These are phyloP conservation scores for Cordyceps sp. DNA, from an alignment of 2,329 filamentous ascomycete species.

Conservation along the genomic window DNA sequence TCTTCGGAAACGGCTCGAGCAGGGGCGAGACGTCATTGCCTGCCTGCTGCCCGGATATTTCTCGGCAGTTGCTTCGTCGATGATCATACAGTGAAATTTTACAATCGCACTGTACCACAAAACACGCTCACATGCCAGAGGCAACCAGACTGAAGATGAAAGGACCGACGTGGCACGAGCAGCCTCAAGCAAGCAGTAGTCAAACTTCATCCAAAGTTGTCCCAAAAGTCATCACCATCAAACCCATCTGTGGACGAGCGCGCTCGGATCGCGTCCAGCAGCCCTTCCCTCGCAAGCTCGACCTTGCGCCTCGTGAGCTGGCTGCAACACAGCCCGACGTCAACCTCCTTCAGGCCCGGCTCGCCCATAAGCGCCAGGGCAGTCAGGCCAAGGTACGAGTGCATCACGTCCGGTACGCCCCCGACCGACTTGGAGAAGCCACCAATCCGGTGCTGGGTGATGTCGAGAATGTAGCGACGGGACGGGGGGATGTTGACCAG, in stretches of 20 bases:
- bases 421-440: constrained; percentile 63
- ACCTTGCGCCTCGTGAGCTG: constrained; percentile 36
- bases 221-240: constrained; percentile 13
- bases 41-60: too few species aligned
- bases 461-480: constrained; percentile 64
- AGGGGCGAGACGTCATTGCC: too few species aligned
- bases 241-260: constrained; percentile 4
- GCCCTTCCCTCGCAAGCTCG: constrained; percentile 23
- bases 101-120: too few species aligned
- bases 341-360: constrained; percentile 49
- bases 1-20: too few species aligned
- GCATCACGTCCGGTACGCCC: constrained; percentile 62
- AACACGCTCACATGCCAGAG: too few species aligned
- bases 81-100: too few species aligned
- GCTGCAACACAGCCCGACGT: constrained; percentile 63
- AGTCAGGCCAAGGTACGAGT: constrained; percentile 76
- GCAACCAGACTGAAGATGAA: too few species aligned
- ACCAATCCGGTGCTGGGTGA: constrained; percentile 74
- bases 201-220: neutral
- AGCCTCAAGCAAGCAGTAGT: too few species aligned
- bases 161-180: too few species aligned
- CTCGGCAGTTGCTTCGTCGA: too few species aligned
- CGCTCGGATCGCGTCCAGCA: too few species aligned
- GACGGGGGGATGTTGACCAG: constrained; percentile 44
- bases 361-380: constrained; percentile 62